Conservation (phyloP, 1,284 basidiomycete species). For the Naganishia albida region DNA sequence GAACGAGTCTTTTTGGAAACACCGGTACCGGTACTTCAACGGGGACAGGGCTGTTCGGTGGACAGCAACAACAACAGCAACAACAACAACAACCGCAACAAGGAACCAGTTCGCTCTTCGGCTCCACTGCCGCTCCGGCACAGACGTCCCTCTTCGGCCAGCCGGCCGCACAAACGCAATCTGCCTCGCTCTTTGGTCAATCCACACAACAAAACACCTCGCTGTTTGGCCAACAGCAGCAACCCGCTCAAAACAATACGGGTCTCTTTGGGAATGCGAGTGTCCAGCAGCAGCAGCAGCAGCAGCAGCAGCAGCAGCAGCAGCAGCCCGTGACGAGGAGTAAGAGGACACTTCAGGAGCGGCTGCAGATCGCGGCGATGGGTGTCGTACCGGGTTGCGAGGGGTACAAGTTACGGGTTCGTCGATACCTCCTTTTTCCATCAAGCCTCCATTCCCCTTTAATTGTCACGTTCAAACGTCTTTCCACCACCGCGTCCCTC, state of each 20-base stretch:
- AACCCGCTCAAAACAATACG: constrained; percentile 9
- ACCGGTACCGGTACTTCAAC: neutral
- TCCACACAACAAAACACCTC: constrained; percentile 13
- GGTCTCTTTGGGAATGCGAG: constrained; percentile 26
- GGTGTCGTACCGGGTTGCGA: constrained; percentile 25
- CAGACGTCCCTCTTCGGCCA: constrained; percentile 28
- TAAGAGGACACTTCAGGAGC: constrained; percentile 30
- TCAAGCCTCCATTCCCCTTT: too few species aligned
- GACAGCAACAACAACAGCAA: constrained; percentile 19
- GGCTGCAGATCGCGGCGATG: constrained; percentile 25
- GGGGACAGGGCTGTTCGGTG: constrained; percentile 16
- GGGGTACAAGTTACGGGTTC: constrained; percentile 26
- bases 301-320: neutral
- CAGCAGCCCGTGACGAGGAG: constrained; percentile 4
- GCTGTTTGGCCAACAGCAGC: constrained; percentile 20
- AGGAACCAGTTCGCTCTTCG: constrained; percentile 16
- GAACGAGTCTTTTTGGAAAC: constrained; percentile 5
- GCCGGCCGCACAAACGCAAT: constrained; percentile 13
- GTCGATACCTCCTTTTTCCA: neutral
- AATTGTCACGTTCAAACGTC: too few species aligned
- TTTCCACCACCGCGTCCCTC: too few species aligned
- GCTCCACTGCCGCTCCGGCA: neutral
- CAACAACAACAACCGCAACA: constrained; percentile 6
- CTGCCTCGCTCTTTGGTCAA: constrained; percentile 8
- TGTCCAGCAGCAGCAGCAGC: neutral